These are phyloP conservation scores for Skeletonema tropicum DNA, from an alignment of 108 stramenopile species.

Conservation along the genomic window DNA sequence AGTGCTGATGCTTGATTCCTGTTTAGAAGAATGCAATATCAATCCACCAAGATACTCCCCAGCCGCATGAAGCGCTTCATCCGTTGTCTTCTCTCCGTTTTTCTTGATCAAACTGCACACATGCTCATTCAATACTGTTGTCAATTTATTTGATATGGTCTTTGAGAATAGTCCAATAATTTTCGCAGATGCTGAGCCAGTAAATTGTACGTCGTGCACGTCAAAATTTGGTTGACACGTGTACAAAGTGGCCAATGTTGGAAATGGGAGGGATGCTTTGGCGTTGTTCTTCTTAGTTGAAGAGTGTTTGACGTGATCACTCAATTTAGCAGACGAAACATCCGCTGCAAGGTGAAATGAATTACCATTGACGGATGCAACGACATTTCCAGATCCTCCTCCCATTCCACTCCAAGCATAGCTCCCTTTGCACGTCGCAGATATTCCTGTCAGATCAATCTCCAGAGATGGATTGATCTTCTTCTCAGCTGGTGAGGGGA, in stretches of 20 bases:
- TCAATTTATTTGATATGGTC: constrained; percentile 52
- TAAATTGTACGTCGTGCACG: constrained; percentile 56
- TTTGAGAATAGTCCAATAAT: constrained; percentile 67
- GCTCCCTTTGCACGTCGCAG: background rate
- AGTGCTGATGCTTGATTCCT: background rate
- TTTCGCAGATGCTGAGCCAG: constrained; percentile 66
- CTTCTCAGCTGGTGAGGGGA: background rate
- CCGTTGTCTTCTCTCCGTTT: constrained; percentile 17
- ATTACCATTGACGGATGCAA: background rate
- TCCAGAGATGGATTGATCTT: background rate
- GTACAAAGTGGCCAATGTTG: background rate
- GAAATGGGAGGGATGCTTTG: background rate
- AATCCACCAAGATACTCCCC: constrained; percentile 30
- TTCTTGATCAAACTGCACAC: constrained; percentile 52
- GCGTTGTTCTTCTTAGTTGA: background rate
- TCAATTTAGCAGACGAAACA: background rate
- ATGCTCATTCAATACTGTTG: constrained; percentile 50
- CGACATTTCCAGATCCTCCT: background rate
- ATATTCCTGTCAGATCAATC: constrained; percentile 3
- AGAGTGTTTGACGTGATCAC: background rate
- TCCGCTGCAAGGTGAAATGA: background rate
- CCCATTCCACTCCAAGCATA: background rate
- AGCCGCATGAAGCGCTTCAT: constrained; percentile 16
- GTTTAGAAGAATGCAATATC: background rate
- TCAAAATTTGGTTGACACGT: constrained; percentile 5